These are phyloP conservation scores for Setaria viridis DNA, from an alignment of 202 grass and related monocot genomes.

Conservation along the genomic window DNA sequence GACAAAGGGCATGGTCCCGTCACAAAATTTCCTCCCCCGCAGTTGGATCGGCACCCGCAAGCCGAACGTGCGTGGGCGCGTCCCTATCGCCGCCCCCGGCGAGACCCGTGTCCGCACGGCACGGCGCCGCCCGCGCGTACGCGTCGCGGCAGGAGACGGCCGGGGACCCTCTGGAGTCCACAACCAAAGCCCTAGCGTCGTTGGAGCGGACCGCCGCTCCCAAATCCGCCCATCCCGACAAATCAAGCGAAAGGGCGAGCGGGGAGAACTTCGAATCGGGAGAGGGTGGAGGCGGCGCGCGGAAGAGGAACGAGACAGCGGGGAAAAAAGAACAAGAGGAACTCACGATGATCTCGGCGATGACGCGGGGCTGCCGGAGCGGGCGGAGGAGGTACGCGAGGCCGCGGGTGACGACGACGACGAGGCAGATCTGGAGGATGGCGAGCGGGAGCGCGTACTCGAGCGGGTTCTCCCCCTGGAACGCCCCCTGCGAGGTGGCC, in stretches of 20 bases:
- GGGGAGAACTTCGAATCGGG: no score
- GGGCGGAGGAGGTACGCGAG: conserved; percentile 74
- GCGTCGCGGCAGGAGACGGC: not conserved
- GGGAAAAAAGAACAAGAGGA: no score
- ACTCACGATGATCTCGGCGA: conserved; percentile 90
- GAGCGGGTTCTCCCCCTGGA: conserved; percentile 71
- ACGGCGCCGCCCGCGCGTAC: not conserved
- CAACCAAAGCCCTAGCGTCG: not conserved
- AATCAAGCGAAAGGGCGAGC: not conserved
- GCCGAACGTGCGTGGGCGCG: not conserved
- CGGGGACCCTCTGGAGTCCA: no score
- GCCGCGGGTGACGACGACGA: conserved; percentile 68
- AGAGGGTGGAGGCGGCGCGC: no score
- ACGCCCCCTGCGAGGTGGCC: conserved; percentile 72
- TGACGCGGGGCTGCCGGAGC: conserved; percentile 73
- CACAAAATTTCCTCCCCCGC: not conserved
- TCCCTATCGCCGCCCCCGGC: not conserved
- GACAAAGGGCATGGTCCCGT: not conserved
- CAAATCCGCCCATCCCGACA: not conserved
- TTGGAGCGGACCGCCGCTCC: not conserved
- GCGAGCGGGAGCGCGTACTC: conserved; percentile 69
- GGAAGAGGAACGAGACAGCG: no score
- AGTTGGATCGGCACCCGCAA: no score
- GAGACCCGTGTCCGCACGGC: not conserved
- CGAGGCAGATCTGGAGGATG: conserved; percentile 85